Conservation (phyloP, 257 asterid genomes). For the Eustoma russellianum region DNA sequence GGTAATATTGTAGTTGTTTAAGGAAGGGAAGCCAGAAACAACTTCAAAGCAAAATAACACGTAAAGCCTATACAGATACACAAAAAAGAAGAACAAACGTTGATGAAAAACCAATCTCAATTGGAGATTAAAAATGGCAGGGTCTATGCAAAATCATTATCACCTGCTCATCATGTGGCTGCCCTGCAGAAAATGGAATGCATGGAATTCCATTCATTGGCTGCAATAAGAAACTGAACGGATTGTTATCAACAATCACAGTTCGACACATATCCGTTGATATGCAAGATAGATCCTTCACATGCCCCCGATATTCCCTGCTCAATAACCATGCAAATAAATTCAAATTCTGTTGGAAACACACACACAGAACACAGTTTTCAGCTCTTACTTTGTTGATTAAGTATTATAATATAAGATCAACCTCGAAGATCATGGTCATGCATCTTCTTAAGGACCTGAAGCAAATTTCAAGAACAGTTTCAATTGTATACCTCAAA, state of each 20-base stretch:
- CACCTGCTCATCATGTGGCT: conserved; percentile 83
- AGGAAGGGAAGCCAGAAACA: too few relatives aligned
- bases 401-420: neutral
- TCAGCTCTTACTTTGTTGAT: neutral
- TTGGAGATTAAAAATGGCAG: too few relatives aligned
- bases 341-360: too few relatives aligned
- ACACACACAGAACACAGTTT: neutral
- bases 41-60: too few relatives aligned
- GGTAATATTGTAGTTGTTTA: too few relatives aligned
- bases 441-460: too few relatives aligned
- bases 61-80: too few relatives aligned
- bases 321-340: conserved; percentile 12
- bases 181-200: conserved; percentile 49
- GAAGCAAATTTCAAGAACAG: too few relatives aligned
- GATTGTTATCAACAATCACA: conserved; percentile 92
- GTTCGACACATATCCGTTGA: conserved; percentile 59
- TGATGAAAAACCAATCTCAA: too few relatives aligned
- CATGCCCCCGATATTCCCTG: conserved; percentile 91
- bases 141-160: neutral
- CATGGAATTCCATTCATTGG: conserved; percentile 94
- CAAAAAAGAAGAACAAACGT: too few relatives aligned
- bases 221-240: conserved; percentile 90
- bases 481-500: too few relatives aligned
- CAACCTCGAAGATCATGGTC: too few relatives aligned
- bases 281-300: conserved; percentile 71